A percentile compares a stretch with the other conserved stretches of the same genome.
Evolutionary conservation across 164 flowering plant species (phyloP).

Genomic region (Houttuynia cordata): DNA sequence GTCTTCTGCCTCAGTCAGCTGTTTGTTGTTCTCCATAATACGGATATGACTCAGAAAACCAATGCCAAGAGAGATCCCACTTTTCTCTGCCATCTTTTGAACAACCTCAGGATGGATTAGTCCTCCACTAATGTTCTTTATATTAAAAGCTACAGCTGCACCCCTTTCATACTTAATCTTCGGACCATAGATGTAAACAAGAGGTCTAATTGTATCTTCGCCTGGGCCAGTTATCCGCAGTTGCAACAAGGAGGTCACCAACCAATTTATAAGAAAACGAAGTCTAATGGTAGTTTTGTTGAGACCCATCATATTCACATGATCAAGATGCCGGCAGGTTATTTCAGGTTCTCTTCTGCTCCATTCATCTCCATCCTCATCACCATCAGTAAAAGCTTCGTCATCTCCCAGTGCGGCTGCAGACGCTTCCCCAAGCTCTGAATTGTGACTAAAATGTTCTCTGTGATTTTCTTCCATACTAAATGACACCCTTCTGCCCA

Average conservation of each 20-base stretch:
- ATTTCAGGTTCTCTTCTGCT: conserved; percentile 45
- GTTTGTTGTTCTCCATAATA: conserved; percentile 19
- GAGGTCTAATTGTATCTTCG: conserved; percentile 20
- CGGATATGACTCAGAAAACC: conserved; percentile 48
- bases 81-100: conserved; percentile 57
- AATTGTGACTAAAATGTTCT: conserved; percentile 29
- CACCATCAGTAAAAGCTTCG: conserved; percentile 32
- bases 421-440: conserved; percentile 58
- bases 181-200: conserved; percentile 70
- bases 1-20: conserved; percentile 21
- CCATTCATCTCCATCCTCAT: conserved; percentile 39
- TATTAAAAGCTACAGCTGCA: conserved; percentile 64
- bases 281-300: conserved; percentile 46
- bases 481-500: conserved; percentile 75
- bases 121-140: conserved; percentile 38
- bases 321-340: conserved; percentile 51
- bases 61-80: conserved; percentile 44
- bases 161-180: conserved; percentile 59
- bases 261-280: conserved; percentile 70
- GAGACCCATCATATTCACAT: conserved; percentile 60
- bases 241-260: conserved; percentile 58
- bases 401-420: conserved; percentile 47
- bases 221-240: conserved; percentile 36
- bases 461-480: conserved; percentile 48
- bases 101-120: conserved; percentile 50